A percentile compares a stretch with the other conserved stretches of the same genome.
These are phyloP conservation scores for Dryas integrifolia DNA, from an alignment of 331 rosid species.

Conservation along the genomic window DNA sequence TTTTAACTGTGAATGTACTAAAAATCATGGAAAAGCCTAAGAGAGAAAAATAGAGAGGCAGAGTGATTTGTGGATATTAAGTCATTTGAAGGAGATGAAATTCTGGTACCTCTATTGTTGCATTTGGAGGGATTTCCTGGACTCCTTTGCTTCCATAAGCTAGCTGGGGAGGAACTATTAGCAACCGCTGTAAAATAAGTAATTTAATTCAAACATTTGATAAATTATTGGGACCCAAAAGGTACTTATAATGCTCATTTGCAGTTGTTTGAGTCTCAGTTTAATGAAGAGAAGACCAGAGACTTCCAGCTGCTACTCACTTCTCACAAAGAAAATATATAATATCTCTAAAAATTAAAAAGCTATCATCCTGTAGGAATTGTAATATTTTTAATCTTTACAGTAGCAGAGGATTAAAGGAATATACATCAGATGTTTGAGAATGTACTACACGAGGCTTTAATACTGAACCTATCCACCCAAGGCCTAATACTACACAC, in stretches of 20 bases:
- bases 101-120: constrained; percentile 72
- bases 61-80: constrained; percentile 8
- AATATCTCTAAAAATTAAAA: background rate
- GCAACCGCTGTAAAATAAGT: constrained; percentile 54
- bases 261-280: constrained; percentile 8
- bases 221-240: constrained; percentile 20
- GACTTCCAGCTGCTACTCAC: background rate
- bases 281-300: background rate
- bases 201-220: constrained; percentile 22
- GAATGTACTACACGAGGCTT: background rate
- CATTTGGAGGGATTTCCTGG: constrained; percentile 94
- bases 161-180: constrained; percentile 83
- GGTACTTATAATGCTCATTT: constrained; percentile 9
- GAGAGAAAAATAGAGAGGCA: constrained; percentile 11
- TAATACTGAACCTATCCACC: background rate
- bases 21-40: background rate
- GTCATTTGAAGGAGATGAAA: background rate
- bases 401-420: background rate
- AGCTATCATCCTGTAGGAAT: background rate
- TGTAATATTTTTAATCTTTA: background rate
- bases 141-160: constrained; percentile 87
- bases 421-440: background rate
- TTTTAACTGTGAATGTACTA: background rate
- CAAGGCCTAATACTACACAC: background rate
- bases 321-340: background rate